Evolutionary conservation across 495 filamentous ascomycete species (phyloP).

Genomic region (Penicillium lagena): DNA sequence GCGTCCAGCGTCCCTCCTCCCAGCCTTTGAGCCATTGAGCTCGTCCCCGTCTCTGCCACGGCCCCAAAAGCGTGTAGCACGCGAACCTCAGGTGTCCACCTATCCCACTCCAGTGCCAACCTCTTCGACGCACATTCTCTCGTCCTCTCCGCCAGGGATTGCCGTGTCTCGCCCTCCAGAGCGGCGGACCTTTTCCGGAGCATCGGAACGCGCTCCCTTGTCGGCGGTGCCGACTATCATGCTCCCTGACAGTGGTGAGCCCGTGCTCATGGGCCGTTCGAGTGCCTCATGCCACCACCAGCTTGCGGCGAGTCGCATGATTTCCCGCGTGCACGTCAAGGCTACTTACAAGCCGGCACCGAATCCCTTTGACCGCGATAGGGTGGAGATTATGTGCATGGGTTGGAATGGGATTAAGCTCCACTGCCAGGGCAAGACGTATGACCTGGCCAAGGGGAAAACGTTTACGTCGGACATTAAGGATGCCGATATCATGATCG

Average conservation of each 20-base stretch:
- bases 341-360: conserved; percentile 71
- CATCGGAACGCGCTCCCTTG: conserved; percentile 80
- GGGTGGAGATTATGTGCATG: conserved; percentile 79
- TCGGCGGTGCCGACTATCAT: conserved; percentile 72
- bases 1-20: conserved; percentile 75
- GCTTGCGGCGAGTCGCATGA: conserved; percentile 80
- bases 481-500: conserved; percentile 86
- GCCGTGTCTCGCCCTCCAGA: conserved; percentile 24
- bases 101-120: conserved; percentile 89
- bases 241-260: conserved; percentile 76
- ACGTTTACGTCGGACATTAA: conserved; percentile 88
- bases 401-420: conserved; percentile 96
- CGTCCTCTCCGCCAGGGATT: conserved; percentile 72
- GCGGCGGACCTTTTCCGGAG: conserved; percentile 56
- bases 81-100: conserved; percentile 41
- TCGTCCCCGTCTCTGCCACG: conserved; percentile 80
- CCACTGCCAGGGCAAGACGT: conserved; percentile 83
- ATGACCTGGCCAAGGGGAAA: conserved; percentile 81
- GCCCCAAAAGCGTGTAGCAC: conserved; percentile 62
- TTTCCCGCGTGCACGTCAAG: conserved; percentile 89
- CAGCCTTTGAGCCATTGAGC: conserved; percentile 87
- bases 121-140: conserved; percentile 85
- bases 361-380: conserved; percentile 55
- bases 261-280: conserved; percentile 79
- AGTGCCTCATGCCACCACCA: conserved; percentile 90